Percentiles rank a stretch among this genome's conserved stretches.
Conservation (phyloP, 139 green algal genomes). For the Gonium pectorale region DNA sequence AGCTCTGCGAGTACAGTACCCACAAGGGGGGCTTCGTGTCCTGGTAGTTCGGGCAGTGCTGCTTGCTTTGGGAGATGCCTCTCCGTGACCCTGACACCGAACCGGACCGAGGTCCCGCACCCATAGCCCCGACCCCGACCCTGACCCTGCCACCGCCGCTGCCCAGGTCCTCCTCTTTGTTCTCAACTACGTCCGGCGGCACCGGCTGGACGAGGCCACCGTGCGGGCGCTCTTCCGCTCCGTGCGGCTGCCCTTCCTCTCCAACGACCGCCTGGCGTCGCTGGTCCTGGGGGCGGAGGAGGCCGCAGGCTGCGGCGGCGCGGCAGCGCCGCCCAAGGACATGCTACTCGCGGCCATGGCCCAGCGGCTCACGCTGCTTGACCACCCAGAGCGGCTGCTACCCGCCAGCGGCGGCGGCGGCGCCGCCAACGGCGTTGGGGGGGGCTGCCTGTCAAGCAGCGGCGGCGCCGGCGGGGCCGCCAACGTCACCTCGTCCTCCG, state of each 20-base stretch:
- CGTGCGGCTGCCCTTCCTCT: conserved; percentile 47
- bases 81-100: too few species aligned
- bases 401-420: background rate
- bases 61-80: too few species aligned
- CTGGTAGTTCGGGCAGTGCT: too few species aligned
- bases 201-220: conserved; percentile 6
- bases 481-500: too few species aligned
- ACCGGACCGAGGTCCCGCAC: too few species aligned
- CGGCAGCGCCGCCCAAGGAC: conserved; percentile 12
- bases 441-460: background rate
- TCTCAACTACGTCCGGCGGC: conserved; percentile 38
- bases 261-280: conserved; percentile 39
- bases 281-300: background rate
- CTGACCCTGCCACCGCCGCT: background rate
- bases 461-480: background rate
- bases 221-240: conserved; percentile 18
- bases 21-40: too few species aligned
- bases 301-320: background rate
- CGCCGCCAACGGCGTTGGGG: background rate
- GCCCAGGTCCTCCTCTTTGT: conserved; percentile 46
- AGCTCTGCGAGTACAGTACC: too few species aligned
- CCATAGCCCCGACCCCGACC: too few species aligned
- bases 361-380: conserved; percentile 12
- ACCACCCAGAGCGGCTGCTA: conserved; percentile 42
- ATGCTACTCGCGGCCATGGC: conserved; percentile 43